These are phyloP conservation scores for Stephania cephalantha DNA, from an alignment of 164 flowering plant species.

Conservation along the genomic window DNA sequence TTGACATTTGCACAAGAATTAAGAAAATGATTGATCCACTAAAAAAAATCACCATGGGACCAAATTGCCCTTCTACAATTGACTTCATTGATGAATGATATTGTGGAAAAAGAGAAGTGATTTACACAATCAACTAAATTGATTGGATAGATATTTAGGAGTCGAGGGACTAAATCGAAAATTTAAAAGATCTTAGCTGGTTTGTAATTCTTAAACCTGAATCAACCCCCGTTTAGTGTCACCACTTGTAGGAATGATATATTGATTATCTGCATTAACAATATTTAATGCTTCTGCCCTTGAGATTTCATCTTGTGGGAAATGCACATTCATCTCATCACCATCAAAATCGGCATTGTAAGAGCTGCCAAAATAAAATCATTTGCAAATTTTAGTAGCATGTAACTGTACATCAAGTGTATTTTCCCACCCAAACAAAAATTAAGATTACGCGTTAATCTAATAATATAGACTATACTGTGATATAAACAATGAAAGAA, in stretches of 20 bases:
- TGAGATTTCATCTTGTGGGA: slow-evolving; percentile 99
- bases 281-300: slow-evolving; percentile 92
- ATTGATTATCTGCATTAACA: slow-evolving; percentile 93
- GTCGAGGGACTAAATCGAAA: too few species aligned
- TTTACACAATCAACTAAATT: too few species aligned
- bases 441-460: too few species aligned
- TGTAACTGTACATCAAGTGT: neutral
- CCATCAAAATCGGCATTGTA: slow-evolving; percentile 99
- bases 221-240: slow-evolving; percentile 85
- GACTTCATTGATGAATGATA: too few species aligned
- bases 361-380: slow-evolving; percentile 38
- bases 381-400: neutral
- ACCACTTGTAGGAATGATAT: slow-evolving; percentile 88
- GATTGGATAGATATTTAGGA: too few species aligned
- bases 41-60: too few species aligned
- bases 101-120: too few species aligned
- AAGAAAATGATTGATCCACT: too few species aligned
- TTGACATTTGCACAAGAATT: too few species aligned
- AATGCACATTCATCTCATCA: slow-evolving; percentile 98
- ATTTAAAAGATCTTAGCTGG: neutral
- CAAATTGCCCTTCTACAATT: too few species aligned
- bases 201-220: slow-evolving; percentile 46
- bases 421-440: neutral
- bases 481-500: neutral
- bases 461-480: too few species aligned